Evolutionary conservation across 2,329 filamentous ascomycete species (phyloP), one percentile per base, ranked within the genome.

Genomic region (Myrmaecium sp.): DNA sequence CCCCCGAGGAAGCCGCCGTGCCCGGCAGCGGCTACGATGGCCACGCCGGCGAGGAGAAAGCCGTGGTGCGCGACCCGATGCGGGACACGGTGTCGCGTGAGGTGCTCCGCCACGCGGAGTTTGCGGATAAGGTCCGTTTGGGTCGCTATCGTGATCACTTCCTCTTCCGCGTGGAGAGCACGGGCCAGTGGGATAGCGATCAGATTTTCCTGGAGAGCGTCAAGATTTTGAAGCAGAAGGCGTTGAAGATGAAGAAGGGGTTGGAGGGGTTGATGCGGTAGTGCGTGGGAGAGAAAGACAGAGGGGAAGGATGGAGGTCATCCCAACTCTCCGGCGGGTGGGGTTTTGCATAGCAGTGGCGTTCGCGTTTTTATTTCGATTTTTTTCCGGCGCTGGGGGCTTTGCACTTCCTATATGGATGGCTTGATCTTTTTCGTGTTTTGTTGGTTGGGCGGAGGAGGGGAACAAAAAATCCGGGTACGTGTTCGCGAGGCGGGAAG

Each of bases 81-180:
- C 80, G 78, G 44, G 91, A 98, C 51, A 95, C 86, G 0, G 86
- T 98, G 34, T 91, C 79, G 54, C 70, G 89, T 38, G 91, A 98
- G 57, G 89, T 78, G 44, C 55, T 98, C 46, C 72, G 89, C 26
- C 86, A 98, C 49, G 65, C 74, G 14, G 89, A 95, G 56, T 95
- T 98, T 57, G 71, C 89, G 54, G 80, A 74, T 47, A 98, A 94
- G 62, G 89, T 98, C 36, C 84, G 83, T 62, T 69, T 98, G 17
- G 89, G 89, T 22, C 67, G 91, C 29, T 62, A 83, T 41, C 66
- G 83, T 37, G 89, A 98, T 51, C 91, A 98, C 58, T 98, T 98
- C 53, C 95, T 98, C 54, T 98, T 89, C 63, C 77, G 73, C 29
- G 66, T 98, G 18, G 89, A 98, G 62, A 94, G 84, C 60, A 76